phyloP scores from a whole-genome alignment of 2,329 filamentous ascomycete genomes.

The Beauveria caledonica region DNA sequence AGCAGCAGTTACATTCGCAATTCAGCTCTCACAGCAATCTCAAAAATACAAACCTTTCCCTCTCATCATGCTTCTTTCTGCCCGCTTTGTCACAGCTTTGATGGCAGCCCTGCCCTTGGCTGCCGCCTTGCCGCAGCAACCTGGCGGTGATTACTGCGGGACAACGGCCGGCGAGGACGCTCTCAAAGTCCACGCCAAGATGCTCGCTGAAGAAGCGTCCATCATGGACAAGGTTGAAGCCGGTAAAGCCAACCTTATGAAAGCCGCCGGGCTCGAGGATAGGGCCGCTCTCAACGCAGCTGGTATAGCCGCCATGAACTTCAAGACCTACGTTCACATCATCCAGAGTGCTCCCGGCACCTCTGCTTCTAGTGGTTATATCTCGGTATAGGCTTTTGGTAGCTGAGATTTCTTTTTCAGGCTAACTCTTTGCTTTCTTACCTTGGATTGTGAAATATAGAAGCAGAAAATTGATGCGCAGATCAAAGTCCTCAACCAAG shows the following conservation, averaged over 20 bases:
- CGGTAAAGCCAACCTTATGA: neutral
- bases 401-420: too few species aligned
- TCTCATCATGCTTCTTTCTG: neutral
- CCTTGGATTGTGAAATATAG: neutral
- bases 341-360: neutral
- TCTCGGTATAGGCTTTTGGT: neutral
- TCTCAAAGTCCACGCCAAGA: neutral
- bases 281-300: neutral
- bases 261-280: neutral
- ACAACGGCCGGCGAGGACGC: neutral
- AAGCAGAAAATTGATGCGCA: neutral
- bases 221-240: neutral
- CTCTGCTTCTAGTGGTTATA: neutral
- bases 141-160: neutral
- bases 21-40: neutral
- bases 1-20: neutral
- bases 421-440: too few species aligned
- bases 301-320: neutral
- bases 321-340: slow-evolving; percentile 3
- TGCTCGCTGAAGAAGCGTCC: neutral
- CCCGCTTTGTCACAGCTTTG: neutral
- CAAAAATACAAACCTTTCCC: neutral
- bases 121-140: neutral
- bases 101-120: neutral
- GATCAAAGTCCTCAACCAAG: neutral